A percentile compares a stretch with the other conserved stretches of the same genome.
These are phyloP conservation scores for Pseudophaeomoniella oleicola DNA, from an alignment of 2,329 filamentous ascomycete species.

Conservation along the genomic window DNA sequence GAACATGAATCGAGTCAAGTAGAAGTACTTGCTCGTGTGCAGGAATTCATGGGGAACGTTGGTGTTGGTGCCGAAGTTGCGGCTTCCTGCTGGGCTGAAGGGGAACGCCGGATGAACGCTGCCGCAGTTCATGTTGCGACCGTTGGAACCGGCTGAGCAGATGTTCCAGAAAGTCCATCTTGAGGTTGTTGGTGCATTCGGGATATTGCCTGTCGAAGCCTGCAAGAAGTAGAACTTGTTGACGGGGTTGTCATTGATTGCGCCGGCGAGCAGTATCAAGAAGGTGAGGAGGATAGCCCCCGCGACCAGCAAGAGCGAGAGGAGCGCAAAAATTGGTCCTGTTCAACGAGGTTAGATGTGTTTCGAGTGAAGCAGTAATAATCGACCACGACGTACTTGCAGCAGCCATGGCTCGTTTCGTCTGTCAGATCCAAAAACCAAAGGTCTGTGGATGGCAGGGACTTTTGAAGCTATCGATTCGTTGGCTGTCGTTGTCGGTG, in stretches of 20 bases:
- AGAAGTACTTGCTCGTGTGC: slow-evolving; percentile 55
- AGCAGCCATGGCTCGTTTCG: no score
- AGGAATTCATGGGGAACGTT: slow-evolving; percentile 41
- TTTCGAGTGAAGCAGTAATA: no score
- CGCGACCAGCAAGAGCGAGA: slow-evolving; percentile 47
- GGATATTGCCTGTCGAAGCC: slow-evolving; percentile 60
- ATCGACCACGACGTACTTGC: no score
- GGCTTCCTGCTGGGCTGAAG: slow-evolving; percentile 42
- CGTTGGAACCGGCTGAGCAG: slow-evolving; percentile 45
- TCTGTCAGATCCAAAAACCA: no score
- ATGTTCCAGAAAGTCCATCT: slow-evolving; percentile 90
- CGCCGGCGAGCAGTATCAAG: slow-evolving; percentile 50
- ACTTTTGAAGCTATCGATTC: no score
- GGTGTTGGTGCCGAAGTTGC: slow-evolving; percentile 43
- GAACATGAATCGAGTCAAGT: slow-evolving; percentile 84
- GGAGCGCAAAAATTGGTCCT: slow-evolving; percentile 42
- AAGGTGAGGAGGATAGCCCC: slow-evolving; percentile 50
- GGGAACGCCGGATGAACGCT: slow-evolving; percentile 46
- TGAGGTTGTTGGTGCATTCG: slow-evolving; percentile 49
- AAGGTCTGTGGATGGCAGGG: no score
- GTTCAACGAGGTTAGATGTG: neutral
- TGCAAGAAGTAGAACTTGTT: slow-evolving; percentile 74
- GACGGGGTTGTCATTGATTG: slow-evolving; percentile 40
- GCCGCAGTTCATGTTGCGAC: slow-evolving; percentile 52
- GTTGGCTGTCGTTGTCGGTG: no score